Evolutionary conservation across 1,284 basidiomycete genomes (phyloP).

Genomic region (Cutaneotrichosporon arboriforme): DNA sequence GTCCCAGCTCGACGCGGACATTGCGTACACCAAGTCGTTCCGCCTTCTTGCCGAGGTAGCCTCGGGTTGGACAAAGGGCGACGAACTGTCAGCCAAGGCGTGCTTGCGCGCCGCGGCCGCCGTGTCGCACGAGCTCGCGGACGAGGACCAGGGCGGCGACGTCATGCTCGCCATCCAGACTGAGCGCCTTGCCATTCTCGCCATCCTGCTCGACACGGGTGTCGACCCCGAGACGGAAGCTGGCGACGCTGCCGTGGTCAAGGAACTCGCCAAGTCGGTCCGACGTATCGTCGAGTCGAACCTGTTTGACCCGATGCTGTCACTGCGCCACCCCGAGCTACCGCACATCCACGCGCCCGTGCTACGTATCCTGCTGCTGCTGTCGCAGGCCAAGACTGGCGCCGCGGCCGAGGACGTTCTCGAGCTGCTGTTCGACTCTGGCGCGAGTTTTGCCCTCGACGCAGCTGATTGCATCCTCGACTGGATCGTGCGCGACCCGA

Average conservation of each 20-base stretch:
- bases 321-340: constrained; percentile 62
- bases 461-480: constrained; percentile 40
- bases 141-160: constrained; percentile 68
- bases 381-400: constrained; percentile 32
- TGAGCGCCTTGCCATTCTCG: constrained; percentile 65
- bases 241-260: constrained; percentile 20
- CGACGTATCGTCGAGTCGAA: constrained; percentile 66
- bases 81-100: constrained; percentile 54
- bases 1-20: constrained; percentile 74
- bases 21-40: constrained; percentile 70
- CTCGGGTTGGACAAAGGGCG: constrained; percentile 60
- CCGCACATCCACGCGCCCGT: constrained; percentile 73
- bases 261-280: constrained; percentile 60
- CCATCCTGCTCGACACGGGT: constrained; percentile 67
- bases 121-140: constrained; percentile 62
- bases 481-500: constrained; percentile 18
- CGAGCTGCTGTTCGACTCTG: constrained; percentile 28
- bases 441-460: constrained; percentile 32
- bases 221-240: constrained; percentile 57
- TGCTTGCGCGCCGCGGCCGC: constrained; percentile 60
- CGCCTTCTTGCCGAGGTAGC: constrained; percentile 63
- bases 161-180: constrained; percentile 79
- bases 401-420: constrained; percentile 14
- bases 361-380: constrained; percentile 73
- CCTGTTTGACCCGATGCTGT: constrained; percentile 66